These are phyloP conservation scores for Beauveria brongniartii DNA, from an alignment of 2,329 filamentous ascomycete genomes.

Conservation along the genomic window DNA sequence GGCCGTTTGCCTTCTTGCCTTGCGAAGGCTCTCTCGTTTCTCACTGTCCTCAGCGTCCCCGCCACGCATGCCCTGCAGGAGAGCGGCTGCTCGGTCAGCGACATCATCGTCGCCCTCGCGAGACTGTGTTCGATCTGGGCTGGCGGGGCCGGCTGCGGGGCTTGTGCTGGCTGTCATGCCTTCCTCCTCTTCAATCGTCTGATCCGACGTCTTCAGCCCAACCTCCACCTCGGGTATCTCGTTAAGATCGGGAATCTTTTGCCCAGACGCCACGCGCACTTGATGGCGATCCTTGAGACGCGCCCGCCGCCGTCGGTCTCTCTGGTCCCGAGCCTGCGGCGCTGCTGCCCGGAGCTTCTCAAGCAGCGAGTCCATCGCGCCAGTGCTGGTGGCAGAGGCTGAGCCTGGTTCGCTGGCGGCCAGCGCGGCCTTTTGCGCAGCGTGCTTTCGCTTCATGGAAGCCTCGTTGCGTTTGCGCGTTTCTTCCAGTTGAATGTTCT, in stretches of 20 bases:
- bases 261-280: slow-evolving; percentile 80
- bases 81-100: slow-evolving; percentile 71
- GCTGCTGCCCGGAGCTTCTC: slow-evolving; percentile 92
- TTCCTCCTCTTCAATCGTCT: slow-evolving; percentile 38
- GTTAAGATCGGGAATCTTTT: slow-evolving; percentile 67
- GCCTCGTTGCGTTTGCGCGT: slow-evolving; percentile 77
- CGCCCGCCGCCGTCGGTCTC: slow-evolving; percentile 79
- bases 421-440: slow-evolving; percentile 55
- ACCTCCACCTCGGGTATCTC: slow-evolving; percentile 52
- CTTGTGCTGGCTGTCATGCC: slow-evolving; percentile 29
- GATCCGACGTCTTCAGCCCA: slow-evolving; percentile 26
- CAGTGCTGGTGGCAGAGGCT: slow-evolving; percentile 63
- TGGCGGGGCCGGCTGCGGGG: slow-evolving; percentile 47
- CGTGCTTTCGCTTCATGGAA: slow-evolving; percentile 84
- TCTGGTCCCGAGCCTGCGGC: slow-evolving; percentile 79
- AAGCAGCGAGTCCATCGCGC: slow-evolving; percentile 91
- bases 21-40: slow-evolving; percentile 53
- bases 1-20: slow-evolving; percentile 58
- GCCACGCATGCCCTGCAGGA: slow-evolving; percentile 76
- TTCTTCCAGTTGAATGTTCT: slow-evolving; percentile 81
- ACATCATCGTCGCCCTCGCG: slow-evolving; percentile 59
- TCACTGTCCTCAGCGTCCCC: slow-evolving; percentile 50
- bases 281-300: slow-evolving; percentile 86
- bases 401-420: slow-evolving; percentile 41
- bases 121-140: slow-evolving; percentile 26